Evolutionary conservation across 2,329 filamentous ascomycete genomes (phyloP).

Genomic region (Verticillium isaacii): DNA sequence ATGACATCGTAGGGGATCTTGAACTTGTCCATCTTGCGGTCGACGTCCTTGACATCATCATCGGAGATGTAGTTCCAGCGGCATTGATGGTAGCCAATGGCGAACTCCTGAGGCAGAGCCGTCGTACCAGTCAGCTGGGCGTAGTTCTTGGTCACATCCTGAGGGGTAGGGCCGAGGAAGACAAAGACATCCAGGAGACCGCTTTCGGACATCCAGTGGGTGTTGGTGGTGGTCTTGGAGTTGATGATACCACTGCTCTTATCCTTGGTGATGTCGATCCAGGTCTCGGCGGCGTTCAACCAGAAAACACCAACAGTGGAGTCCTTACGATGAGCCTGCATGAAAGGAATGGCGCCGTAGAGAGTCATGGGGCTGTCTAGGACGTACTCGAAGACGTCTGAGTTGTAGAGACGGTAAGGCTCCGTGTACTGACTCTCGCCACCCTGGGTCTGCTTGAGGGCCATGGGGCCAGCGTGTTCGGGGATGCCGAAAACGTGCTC

Average conservation of each 20-base stretch:
- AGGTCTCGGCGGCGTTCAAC: slow-evolving; percentile 95
- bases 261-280: slow-evolving; percentile 88
- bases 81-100: slow-evolving; percentile 93
- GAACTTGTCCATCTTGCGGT: slow-evolving; percentile 91
- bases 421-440: slow-evolving; percentile 81
- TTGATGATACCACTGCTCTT: slow-evolving; percentile 67
- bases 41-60: slow-evolving; percentile 94
- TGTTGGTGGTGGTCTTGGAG: slow-evolving; percentile 63
- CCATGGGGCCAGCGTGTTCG: slow-evolving; percentile 84
- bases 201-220: slow-evolving; percentile 90
- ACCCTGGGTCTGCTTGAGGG: slow-evolving; percentile 84
- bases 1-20: slow-evolving; percentile 98
- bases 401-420: slow-evolving; percentile 92
- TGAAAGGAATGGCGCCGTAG: slow-evolving; percentile 94
- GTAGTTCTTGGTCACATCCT: slow-evolving; percentile 77
- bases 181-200: slow-evolving; percentile 90
- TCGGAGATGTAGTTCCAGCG: slow-evolving; percentile 99
- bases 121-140: slow-evolving; percentile 88
- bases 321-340: slow-evolving; percentile 93
- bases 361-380: slow-evolving; percentile 97
- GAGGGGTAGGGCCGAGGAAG: slow-evolving; percentile 83
- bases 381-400: slow-evolving; percentile 97
- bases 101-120: slow-evolving; percentile 85
- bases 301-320: slow-evolving; percentile 96
- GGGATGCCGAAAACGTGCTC: slow-evolving; percentile 92